Base-by-base conservation (phyloP, 2,329 filamentous ascomycete species). In the Alternaria dauci region DNA sequence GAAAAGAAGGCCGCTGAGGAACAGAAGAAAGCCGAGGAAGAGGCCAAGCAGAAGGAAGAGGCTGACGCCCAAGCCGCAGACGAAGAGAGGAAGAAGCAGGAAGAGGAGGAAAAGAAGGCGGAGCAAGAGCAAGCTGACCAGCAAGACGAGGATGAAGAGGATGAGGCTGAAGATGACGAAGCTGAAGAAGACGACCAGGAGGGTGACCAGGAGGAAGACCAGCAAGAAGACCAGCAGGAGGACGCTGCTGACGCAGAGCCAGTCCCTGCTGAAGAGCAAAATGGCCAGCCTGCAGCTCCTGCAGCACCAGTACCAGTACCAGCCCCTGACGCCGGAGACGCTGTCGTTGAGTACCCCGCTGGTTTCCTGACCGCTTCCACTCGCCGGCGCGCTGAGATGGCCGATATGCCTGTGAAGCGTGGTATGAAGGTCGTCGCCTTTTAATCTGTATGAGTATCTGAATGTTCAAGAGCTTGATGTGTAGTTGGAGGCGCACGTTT, bases 291-390 rank as follows among this genome's bases (percentile, higher is more conserved):
- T 9, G 30, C 53, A 39, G 46, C 38, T 11, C 50, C 52, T 25
- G 46, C 30, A 20, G 47, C 25, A 1, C 52, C 42, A 41, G 52
- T 25, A 1, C 38, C 30, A 20, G 47, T 25, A 1, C 52, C 42
- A 41, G 52, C 32, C 1, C 38, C 42, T n/a, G 36, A 39, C 7
- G n/a, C 58, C 4, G 59, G 59, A 3, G 55, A 51, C 2, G 50
- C 59, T 2, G 50, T 51, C 2, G 51, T 63, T 20, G 50, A 61
- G 23, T 41, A 58, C 25, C 61, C 61, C 12, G 61, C 51, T 23
- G 61, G 61, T 14, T 63, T 63, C 53, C 52, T 63, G 7, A 58
- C 44, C 11, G 48, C 55, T 38, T 43, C 55, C 2, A 23, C 52
- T n/a, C 46, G 56, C 12, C 38, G 57, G 20, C 51, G 46, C 16